These are phyloP conservation scores for Paecilomyces dactylethromorphus DNA, from an alignment of 2,329 filamentous ascomycete species.

Conservation along the genomic window DNA sequence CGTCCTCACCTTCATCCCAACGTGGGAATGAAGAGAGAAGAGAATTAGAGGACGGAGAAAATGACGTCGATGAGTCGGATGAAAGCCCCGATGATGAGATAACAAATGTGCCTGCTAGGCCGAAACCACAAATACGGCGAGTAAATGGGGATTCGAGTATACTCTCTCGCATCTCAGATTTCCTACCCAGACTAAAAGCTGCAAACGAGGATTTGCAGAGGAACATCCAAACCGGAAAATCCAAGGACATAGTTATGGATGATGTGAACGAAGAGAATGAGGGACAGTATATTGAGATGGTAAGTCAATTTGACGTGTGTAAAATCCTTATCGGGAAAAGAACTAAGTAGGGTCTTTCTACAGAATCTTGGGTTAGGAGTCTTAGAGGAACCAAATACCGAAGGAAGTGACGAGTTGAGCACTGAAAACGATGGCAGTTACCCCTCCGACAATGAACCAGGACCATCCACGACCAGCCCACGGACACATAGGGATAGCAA, in stretches of 20 bases:
- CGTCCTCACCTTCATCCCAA: slow-evolving; percentile 9
- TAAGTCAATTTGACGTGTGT: slow-evolving; percentile 10
- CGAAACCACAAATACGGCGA: slow-evolving; percentile 27
- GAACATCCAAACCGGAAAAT: slow-evolving; percentile 28
- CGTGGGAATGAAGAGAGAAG: slow-evolving; percentile 19
- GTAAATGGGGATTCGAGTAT: slow-evolving; percentile 21
- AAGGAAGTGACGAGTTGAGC: slow-evolving; percentile 11
- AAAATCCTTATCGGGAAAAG: background rate
- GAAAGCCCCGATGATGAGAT: slow-evolving; percentile 8
- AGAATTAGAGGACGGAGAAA: slow-evolving; percentile 14
- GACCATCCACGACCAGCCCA: slow-evolving; percentile 6
- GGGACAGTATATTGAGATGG: slow-evolving; percentile 38
- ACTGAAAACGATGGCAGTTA: slow-evolving; percentile 12
- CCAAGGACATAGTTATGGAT: slow-evolving; percentile 26
- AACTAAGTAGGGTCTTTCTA: background rate
- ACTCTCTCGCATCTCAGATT: slow-evolving; percentile 31
- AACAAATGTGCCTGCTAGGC: slow-evolving; percentile 20
- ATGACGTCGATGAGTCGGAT: slow-evolving; percentile 1
- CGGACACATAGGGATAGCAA: slow-evolving; percentile 16
- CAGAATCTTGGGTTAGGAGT: slow-evolving; percentile 41
- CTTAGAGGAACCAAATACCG: slow-evolving; percentile 31
- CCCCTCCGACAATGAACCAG: slow-evolving; percentile 5
- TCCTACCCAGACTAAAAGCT: slow-evolving; percentile 36
- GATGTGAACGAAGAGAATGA: slow-evolving; percentile 24
- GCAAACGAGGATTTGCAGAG: slow-evolving; percentile 37